Conservation (phyloP, 2,329 filamentous ascomycete genomes). For the Neonectria faginata region DNA sequence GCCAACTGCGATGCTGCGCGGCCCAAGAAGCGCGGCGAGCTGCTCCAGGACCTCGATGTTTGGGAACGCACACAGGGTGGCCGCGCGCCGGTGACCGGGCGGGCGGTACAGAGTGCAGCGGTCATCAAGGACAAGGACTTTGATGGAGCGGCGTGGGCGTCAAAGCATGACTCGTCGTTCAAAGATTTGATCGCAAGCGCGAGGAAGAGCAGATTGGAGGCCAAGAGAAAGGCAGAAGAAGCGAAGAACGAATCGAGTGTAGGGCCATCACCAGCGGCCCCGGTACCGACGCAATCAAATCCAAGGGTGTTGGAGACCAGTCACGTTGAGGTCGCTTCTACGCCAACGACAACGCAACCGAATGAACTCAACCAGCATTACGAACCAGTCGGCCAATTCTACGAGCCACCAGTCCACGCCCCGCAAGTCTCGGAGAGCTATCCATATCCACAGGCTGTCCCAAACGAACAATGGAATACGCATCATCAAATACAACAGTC, state of each 20-base stretch:
- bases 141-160: slow-evolving; percentile 80
- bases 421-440: neutral
- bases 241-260: slow-evolving; percentile 22
- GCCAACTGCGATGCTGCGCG: slow-evolving; percentile 89
- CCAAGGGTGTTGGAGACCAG: neutral
- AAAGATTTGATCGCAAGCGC: slow-evolving; percentile 83
- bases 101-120: slow-evolving; percentile 52
- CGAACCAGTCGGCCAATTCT: neutral
- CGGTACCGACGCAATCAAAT: neutral
- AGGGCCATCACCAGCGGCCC: slow-evolving; percentile 1
- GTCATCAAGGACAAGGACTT: slow-evolving; percentile 89
- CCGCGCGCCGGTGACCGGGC: slow-evolving; percentile 58
- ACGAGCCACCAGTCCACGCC: neutral
- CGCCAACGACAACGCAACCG: neutral
- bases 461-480: neutral
- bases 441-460: neutral
- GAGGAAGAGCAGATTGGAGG: slow-evolving; percentile 63
- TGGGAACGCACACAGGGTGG: slow-evolving; percentile 90
- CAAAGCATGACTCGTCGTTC: slow-evolving; percentile 80
- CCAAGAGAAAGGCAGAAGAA: slow-evolving; percentile 48
- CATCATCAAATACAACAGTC: neutral
- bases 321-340: neutral
- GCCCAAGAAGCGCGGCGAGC: slow-evolving; percentile 76
- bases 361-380: no score
- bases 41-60: slow-evolving; percentile 81